Percentiles rank a stretch among this genome's conserved stretches.
phyloP scores from a whole-genome alignment of 805 yeast species.

The Saturnispora sekii region DNA sequence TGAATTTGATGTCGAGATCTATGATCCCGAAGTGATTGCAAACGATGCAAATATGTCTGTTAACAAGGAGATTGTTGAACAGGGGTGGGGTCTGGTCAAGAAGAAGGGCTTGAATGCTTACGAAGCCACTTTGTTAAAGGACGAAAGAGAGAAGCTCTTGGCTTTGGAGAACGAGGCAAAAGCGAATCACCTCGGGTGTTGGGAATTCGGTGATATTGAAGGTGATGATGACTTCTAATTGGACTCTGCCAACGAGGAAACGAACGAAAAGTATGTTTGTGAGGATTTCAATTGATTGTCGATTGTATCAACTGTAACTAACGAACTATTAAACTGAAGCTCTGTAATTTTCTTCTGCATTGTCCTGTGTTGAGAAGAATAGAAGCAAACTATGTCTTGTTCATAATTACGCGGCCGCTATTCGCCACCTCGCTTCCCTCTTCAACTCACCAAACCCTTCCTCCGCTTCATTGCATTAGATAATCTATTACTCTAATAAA shows the following conservation, averaged over 20 bases:
- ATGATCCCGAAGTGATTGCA: constrained; percentile 46
- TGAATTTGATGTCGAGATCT: constrained; percentile 43
- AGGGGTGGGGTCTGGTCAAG: constrained; percentile 52
- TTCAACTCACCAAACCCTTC: too few species aligned
- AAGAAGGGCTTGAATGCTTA: constrained; percentile 25
- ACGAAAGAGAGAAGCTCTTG: constrained; percentile 32
- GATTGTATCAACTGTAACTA: too few species aligned
- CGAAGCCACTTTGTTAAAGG: constrained; percentile 26
- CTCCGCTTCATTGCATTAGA: too few species aligned
- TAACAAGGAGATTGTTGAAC: constrained; percentile 46
- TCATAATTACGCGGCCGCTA: too few species aligned
- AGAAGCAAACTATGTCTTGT: too few species aligned
- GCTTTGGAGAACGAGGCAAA: constrained; percentile 42
- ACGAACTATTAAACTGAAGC: too few species aligned
- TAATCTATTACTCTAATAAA: constrained; percentile 1
- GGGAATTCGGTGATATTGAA: constrained; percentile 69
- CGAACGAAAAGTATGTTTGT: too few species aligned
- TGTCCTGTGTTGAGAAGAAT: too few species aligned
- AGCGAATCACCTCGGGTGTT: constrained; percentile 46
- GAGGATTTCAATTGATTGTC: too few species aligned
- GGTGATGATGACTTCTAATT: constrained; percentile 35
- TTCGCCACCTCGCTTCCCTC: too few species aligned
- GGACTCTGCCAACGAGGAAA: too few species aligned
- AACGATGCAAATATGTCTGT: constrained; percentile 47
- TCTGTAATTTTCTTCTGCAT: too few species aligned